These are phyloP conservation scores for Hypoxylon sp. DNA, from an alignment of 2,329 filamentous ascomycete species.

Conservation along the genomic window DNA sequence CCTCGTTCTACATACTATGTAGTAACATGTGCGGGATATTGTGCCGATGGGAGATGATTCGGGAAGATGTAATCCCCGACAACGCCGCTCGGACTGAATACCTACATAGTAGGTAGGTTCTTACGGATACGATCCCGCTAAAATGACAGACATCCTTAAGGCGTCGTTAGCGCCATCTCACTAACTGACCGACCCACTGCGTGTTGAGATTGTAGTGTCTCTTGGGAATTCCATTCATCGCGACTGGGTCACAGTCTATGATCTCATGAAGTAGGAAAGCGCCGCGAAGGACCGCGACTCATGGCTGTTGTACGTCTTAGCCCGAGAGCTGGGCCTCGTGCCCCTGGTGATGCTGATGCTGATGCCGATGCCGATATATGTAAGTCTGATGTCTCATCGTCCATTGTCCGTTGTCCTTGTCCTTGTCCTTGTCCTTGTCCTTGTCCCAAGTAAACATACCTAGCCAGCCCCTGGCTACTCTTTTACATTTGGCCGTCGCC, in stretches of 20 bases:
- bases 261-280: conserved; percentile 37
- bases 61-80: no score
- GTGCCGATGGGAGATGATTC: no score
- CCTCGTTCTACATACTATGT: no score
- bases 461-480: not conserved
- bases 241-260: conserved; percentile 30
- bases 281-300: not conserved
- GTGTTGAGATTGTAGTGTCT: not conserved
- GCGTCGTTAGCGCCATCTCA: conserved; percentile 11
- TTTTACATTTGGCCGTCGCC: conserved; percentile 9
- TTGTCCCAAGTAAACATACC: conserved; percentile 18
- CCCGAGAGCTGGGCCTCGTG: not conserved
- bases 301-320: not conserved
- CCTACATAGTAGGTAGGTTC: no score
- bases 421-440: not conserved
- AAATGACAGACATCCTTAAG: no score
- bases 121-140: no score
- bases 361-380: not conserved
- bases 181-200: not conserved
- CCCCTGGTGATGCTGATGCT: no score
- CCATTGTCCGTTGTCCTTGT: no score
- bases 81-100: no score
- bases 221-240: conserved; percentile 1
- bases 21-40: no score
- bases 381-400: conserved; percentile 14